Conservation (phyloP, 1,139 yeast species). For the Diutina siamensis region DNA sequence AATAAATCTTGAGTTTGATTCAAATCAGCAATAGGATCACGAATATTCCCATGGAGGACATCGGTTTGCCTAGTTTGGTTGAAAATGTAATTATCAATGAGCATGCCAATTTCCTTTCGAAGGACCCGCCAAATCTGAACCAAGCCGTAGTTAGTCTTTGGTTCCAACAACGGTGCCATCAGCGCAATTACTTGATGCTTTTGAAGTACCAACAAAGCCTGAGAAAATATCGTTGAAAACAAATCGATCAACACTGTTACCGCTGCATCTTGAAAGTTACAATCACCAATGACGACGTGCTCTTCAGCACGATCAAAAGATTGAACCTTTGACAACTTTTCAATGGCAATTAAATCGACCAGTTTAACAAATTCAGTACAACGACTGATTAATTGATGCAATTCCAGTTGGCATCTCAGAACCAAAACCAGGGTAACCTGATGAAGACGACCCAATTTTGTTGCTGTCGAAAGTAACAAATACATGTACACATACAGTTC, state of each 20-base stretch:
- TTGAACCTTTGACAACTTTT: conserved; percentile 22
- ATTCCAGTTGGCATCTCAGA: conserved; percentile 30
- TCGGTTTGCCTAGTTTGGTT: background rate
- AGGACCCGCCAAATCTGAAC: conserved; percentile 46
- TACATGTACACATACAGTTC: conserved; percentile 49
- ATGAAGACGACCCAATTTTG: conserved; percentile 51
- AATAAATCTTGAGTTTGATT: conserved; percentile 25
- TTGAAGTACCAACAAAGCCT: conserved; percentile 54
- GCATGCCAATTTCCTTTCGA: conserved; percentile 43
- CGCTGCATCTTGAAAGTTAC: conserved; percentile 32
- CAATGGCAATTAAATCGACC: conserved; percentile 23
- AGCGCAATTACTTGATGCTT: conserved; percentile 58
- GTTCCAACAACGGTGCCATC: conserved; percentile 5
- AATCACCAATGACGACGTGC: conserved; percentile 16
- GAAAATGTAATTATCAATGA: conserved; percentile 45
- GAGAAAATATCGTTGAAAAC: conserved; percentile 56
- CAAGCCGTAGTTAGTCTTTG: conserved; percentile 19
- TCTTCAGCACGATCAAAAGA: conserved; percentile 17
- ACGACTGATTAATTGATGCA: conserved; percentile 41
- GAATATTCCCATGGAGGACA: conserved; percentile 13
- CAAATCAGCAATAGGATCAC: conserved; percentile 8
- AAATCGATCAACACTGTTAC: conserved; percentile 56
- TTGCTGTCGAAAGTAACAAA: conserved; percentile 45
- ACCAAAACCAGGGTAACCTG: conserved; percentile 46
- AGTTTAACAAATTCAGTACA: conserved; percentile 55